A percentile compares a stretch with the other conserved stretches of the same genome.
phyloP scores from a whole-genome alignment of 164 flowering plant genomes.

The Amborella trichopoda region DNA sequence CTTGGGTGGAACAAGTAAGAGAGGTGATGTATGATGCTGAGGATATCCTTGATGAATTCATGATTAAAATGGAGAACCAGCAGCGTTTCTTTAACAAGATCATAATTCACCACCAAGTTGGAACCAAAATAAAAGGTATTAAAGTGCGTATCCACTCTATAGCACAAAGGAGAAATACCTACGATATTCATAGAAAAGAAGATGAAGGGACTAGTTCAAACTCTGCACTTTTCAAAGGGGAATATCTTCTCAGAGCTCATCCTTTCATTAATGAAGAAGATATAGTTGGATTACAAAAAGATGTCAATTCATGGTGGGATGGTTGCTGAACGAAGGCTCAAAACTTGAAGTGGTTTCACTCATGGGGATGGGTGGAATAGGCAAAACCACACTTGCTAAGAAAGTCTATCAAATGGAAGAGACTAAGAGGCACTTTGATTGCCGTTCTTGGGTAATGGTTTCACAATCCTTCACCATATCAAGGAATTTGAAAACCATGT shows the following conservation, averaged over 20 bases:
- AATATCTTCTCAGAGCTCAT: slow-evolving; percentile 20
- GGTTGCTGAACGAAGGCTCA: slow-evolving; percentile 20
- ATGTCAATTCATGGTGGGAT: slow-evolving; percentile 24
- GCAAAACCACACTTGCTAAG: slow-evolving; percentile 13
- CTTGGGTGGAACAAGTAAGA: slow-evolving; percentile 1
- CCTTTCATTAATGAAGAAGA: slow-evolving; percentile 28
- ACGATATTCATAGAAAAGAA: slow-evolving; percentile 4
- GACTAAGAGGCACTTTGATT: slow-evolving; percentile 4
- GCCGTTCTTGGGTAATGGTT: slow-evolving; percentile 14
- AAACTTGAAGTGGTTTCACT: background rate
- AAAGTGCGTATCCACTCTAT: slow-evolving; percentile 18
- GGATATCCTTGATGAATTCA: slow-evolving; percentile 7
- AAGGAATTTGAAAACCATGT: slow-evolving; percentile 1
- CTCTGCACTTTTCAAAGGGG: background rate
- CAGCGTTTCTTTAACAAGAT: slow-evolving; percentile 14
- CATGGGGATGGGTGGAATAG: slow-evolving; percentile 12
- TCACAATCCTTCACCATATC: slow-evolving; percentile 1
- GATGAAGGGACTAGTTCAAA: too few relatives aligned
- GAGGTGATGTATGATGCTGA: slow-evolving; percentile 7
- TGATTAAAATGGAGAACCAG: background rate
- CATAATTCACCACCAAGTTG: slow-evolving; percentile 11
- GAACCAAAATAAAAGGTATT: slow-evolving; percentile 27
- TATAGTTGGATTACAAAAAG: slow-evolving; percentile 41
- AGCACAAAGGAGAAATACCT: background rate
- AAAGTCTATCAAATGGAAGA: slow-evolving; percentile 3